These are phyloP conservation scores for Fusarium setosum DNA, from an alignment of 2,329 filamentous ascomycete genomes.

Conservation along the genomic window DNA sequence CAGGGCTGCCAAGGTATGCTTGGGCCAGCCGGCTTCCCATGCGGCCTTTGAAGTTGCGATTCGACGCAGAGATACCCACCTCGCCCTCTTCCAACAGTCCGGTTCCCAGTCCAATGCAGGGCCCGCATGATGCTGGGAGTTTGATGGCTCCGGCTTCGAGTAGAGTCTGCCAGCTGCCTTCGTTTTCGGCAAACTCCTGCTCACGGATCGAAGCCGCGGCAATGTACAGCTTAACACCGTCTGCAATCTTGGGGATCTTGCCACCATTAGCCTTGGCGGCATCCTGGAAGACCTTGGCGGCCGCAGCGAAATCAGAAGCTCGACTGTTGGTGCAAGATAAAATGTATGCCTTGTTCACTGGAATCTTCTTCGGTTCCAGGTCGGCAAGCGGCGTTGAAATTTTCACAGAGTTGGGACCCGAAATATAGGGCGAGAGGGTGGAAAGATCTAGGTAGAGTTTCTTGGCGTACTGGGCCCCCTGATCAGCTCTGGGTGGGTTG, in stretches of 20 bases:
- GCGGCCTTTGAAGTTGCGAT: constrained; percentile 90
- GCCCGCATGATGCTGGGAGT: constrained; percentile 65
- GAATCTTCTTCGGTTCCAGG: constrained; percentile 78
- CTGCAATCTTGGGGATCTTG: constrained; percentile 75
- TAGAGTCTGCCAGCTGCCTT: constrained; percentile 85
- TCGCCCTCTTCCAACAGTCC: constrained; percentile 85
- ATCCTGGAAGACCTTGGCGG: constrained; percentile 85
- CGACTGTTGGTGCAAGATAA: constrained; percentile 86
- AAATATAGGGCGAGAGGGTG: constrained; percentile 83
- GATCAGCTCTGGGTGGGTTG: constrained; percentile 75
- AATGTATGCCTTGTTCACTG: constrained; percentile 84
- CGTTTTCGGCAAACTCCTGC: constrained; percentile 79
- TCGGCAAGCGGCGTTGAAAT: constrained; percentile 80
- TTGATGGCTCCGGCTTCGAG: constrained; percentile 19
- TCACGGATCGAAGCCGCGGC: constrained; percentile 84
- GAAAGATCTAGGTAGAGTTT: constrained; percentile 81
- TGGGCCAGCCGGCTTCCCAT: constrained; percentile 81
- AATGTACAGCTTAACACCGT: constrained; percentile 86
- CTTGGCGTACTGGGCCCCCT: constrained; percentile 83
- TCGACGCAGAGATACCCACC: constrained; percentile 83
- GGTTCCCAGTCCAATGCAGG: constrained; percentile 81
- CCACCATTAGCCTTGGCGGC: constrained; percentile 69
- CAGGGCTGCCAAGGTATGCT: constrained; percentile 86
- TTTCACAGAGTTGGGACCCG: constrained; percentile 92
- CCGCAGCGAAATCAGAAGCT: constrained; percentile 81